Evolutionary conservation across 352 stramenopile species (phyloP).

Genomic region (Globisporangium spiculum): DNA sequence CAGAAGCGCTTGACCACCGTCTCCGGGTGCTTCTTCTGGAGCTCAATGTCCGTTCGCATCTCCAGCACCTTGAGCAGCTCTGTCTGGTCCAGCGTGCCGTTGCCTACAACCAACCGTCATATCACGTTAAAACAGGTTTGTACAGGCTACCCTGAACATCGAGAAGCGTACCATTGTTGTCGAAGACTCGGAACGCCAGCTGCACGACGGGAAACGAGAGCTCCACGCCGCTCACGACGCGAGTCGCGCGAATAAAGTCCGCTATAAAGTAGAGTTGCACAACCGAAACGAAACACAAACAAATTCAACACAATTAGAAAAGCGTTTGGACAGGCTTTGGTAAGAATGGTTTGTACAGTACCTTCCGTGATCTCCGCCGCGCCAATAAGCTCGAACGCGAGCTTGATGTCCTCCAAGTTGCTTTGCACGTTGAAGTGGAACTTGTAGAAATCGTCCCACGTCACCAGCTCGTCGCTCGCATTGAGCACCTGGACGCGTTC

Average conservation of each 20-base stretch:
- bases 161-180: constrained; percentile 47
- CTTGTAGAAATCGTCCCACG: constrained; percentile 67
- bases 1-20: constrained; percentile 20
- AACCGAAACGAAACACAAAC: background rate
- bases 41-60: constrained; percentile 52
- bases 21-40: constrained; percentile 31
- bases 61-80: constrained; percentile 71
- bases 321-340: background rate
- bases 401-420: constrained; percentile 69
- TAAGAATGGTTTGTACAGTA: constrained; percentile 8
- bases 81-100: constrained; percentile 60
- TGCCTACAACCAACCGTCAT: constrained; percentile 25
- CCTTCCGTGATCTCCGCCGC: constrained; percentile 69
- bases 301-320: too few species aligned
- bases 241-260: constrained; percentile 68
- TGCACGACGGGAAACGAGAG: constrained; percentile 66
- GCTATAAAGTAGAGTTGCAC: constrained; percentile 14
- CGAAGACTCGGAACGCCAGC: constrained; percentile 74
- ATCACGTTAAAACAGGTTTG: background rate
- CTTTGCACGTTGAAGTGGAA: constrained; percentile 77
- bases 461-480: constrained; percentile 61
- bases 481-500: constrained; percentile 57
- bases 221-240: constrained; percentile 62
- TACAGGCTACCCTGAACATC: background rate
- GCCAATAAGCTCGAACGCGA: constrained; percentile 65